Percentiles rank a stretch among this genome's conserved stretches.
Conservation (phyloP, 768 basidiomycete genomes). For the Kwoniella europaea region DNA sequence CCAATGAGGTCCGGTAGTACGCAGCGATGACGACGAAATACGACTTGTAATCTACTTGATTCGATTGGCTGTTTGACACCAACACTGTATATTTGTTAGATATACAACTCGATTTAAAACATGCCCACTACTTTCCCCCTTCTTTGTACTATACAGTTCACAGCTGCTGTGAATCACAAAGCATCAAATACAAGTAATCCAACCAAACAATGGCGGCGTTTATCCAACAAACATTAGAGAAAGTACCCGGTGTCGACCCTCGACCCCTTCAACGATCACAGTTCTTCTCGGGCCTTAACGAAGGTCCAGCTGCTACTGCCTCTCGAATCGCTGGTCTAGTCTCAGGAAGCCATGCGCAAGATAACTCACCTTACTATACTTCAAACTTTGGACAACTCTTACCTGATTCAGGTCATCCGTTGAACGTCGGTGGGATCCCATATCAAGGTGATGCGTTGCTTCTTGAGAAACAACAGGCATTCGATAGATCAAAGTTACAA, state of each 20-base stretch:
- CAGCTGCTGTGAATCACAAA: no score
- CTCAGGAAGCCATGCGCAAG: conserved; percentile 38
- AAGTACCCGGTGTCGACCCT: conserved; percentile 54
- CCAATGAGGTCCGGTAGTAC: no score
- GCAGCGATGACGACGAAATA: no score
- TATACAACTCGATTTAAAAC: neutral
- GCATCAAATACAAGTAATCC: no score
- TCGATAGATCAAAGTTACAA: conserved; percentile 50
- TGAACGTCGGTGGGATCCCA: conserved; percentile 54
- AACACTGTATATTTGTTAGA: no score
- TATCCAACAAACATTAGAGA: conserved; percentile 39
- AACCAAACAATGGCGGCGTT: conserved; percentile 22
- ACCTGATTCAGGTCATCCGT: conserved; percentile 47
- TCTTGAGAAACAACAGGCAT: conserved; percentile 55
- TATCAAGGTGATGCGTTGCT: conserved; percentile 50
- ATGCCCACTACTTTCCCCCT: neutral
- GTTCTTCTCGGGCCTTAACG: conserved; percentile 53
- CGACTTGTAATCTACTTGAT: no score
- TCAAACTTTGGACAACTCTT: conserved; percentile 55
- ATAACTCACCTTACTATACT: conserved; percentile 48
- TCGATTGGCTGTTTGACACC: no score
- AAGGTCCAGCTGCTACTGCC: conserved; percentile 52
- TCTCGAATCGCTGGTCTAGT: conserved; percentile 50
- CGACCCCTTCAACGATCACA: conserved; percentile 47
- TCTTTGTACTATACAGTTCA: no score